phyloP scores from a whole-genome alignment of 2,329 filamentous ascomycete genomes.

The Paraconiothyrium sp. region DNA sequence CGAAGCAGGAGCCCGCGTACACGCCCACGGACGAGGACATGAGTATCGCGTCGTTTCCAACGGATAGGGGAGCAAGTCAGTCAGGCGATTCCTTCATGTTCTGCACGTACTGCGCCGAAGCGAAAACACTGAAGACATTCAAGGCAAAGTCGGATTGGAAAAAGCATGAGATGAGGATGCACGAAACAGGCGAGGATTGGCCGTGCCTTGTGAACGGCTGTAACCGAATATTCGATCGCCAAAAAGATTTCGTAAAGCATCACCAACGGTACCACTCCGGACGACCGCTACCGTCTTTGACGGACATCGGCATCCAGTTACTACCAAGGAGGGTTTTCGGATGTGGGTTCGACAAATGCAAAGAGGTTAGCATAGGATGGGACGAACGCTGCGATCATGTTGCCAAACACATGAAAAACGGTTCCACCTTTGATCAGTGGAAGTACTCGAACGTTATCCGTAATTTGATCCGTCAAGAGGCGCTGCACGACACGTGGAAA shows the following conservation, averaged over 20 bases:
- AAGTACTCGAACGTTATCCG: conserved; percentile 51
- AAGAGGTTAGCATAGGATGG: conserved; percentile 51
- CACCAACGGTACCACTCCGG: conserved; percentile 50
- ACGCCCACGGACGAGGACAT: conserved; percentile 45
- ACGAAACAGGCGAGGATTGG: conserved; percentile 52
- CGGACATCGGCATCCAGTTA: conserved; percentile 45
- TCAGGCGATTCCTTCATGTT: conserved; percentile 49
- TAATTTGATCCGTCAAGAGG: conserved; percentile 50
- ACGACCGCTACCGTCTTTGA: conserved; percentile 45
- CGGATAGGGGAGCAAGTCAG: conserved; percentile 33
- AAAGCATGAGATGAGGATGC: conserved; percentile 51
- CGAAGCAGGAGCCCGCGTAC: conserved; percentile 37
- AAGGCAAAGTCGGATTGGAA: conserved; percentile 53
- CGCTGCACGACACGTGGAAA: conserved; percentile 50
- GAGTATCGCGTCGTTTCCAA: conserved; percentile 39
- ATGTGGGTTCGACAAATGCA: conserved; percentile 52
- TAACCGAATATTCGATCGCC: conserved; percentile 47
- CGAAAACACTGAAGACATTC: conserved; percentile 47
- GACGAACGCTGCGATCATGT: conserved; percentile 52
- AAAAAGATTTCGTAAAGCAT: conserved; percentile 50
- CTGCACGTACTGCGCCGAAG: conserved; percentile 50
- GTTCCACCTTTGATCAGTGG: conserved; percentile 46
- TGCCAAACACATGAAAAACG: conserved; percentile 52
- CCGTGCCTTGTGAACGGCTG: conserved; percentile 47
- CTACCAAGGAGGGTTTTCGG: conserved; percentile 47